Conservation (phyloP, 2,329 filamentous ascomycete species). For the Leptographium flavum region DNA sequence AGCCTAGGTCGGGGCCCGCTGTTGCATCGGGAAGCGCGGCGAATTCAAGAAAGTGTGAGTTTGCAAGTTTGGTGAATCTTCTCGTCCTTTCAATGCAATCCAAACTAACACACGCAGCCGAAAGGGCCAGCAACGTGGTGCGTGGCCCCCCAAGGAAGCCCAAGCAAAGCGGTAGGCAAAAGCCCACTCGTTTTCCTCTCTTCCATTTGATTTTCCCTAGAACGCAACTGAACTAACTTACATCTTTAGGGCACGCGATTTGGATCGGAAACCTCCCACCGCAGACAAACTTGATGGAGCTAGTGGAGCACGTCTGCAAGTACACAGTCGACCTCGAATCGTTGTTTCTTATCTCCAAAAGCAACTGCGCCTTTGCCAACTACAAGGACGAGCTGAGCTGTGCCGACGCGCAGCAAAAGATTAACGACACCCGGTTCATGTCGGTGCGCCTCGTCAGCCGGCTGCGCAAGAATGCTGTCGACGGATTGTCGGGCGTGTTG, state of each 20-base stretch:
- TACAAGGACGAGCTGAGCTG: constrained; percentile 73
- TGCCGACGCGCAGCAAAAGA: constrained; percentile 59
- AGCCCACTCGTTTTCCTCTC: background rate
- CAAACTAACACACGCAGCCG: background rate
- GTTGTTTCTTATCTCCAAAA: constrained; percentile 88
- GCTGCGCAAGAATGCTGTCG: constrained; percentile 45
- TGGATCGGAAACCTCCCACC: constrained; percentile 94
- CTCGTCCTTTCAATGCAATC: background rate
- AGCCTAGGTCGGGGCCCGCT: background rate
- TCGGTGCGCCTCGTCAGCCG: constrained; percentile 77
- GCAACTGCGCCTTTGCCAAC: constrained; percentile 94
- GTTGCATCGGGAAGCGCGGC: background rate
- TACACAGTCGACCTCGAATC: constrained; percentile 72
- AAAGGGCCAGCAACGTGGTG: constrained; percentile 18
- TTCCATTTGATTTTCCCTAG: background rate
- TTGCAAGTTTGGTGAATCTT: no score
- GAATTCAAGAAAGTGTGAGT: background rate
- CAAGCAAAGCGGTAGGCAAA: constrained; percentile 43
- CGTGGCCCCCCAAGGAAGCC: constrained; percentile 42
- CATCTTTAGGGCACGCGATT: constrained; percentile 58
- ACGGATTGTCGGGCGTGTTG: constrained; percentile 29
- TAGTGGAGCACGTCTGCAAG: constrained; percentile 84
- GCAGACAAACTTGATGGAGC: constrained; percentile 61
- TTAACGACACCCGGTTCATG: constrained; percentile 85
- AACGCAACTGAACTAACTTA: background rate